phyloP scores from a whole-genome alignment of 2,329 filamentous ascomycete genomes.

The Alternaria atra region DNA sequence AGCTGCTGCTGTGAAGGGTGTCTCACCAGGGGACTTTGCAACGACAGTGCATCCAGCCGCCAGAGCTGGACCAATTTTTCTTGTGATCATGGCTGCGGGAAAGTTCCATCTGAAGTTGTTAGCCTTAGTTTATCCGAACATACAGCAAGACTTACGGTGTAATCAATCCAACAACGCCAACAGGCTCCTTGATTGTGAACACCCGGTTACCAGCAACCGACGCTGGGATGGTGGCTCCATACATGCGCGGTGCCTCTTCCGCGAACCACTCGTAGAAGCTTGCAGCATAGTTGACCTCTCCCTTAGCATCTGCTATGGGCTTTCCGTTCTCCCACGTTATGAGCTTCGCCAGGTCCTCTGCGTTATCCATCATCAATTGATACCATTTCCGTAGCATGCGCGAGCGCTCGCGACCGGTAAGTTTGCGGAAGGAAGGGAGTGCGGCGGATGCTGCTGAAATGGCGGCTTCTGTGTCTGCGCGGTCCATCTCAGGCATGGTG shows the following conservation, averaged over 20 bases:
- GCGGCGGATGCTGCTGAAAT: constrained; percentile 85
- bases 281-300: constrained; percentile 52
- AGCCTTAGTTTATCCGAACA: background rate
- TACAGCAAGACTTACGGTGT: constrained; percentile 66
- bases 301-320: constrained; percentile 66
- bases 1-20: constrained; percentile 88
- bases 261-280: constrained; percentile 55
- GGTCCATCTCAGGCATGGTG: constrained; percentile 83
- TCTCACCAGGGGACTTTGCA: constrained; percentile 89
- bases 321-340: constrained; percentile 94
- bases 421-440: constrained; percentile 73
- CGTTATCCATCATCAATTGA: constrained; percentile 79
- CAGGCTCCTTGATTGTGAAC: constrained; percentile 80
- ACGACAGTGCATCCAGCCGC: constrained; percentile 97
- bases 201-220: constrained; percentile 76
- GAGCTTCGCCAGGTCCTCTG: constrained; percentile 80
- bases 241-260: constrained; percentile 51
- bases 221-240: constrained; percentile 76
- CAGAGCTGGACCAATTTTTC: constrained; percentile 70
- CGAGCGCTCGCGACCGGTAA: constrained; percentile 77
- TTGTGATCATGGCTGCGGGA: constrained; percentile 60
- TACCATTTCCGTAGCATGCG: constrained; percentile 82
- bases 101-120: constrained; percentile 75
- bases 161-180: constrained; percentile 84
- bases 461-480: constrained; percentile 78